Evolutionary conservation across 345 rosid genomes (phyloP).

Genomic region (Conringia planisiliqua): DNA sequence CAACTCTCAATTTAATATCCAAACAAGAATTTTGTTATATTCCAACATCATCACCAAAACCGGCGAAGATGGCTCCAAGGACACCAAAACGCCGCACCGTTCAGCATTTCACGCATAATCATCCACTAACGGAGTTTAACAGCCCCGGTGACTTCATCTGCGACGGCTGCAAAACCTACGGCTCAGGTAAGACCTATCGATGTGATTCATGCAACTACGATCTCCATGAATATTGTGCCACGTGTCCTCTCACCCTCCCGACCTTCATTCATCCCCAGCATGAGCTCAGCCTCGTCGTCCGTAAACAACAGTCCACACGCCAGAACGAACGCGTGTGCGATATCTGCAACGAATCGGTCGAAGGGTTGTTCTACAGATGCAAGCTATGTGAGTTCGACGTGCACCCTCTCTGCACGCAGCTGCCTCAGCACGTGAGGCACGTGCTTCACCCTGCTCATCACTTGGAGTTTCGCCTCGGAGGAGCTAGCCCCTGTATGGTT

Average conservation of each 20-base stretch:
- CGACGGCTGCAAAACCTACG: constrained; percentile 37
- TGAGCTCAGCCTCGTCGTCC: constrained; percentile 25
- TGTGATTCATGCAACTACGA: constrained; percentile 31
- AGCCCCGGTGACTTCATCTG: constrained; percentile 29
- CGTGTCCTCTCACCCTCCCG: constrained; percentile 32
- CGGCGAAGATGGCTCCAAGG: constrained; percentile 21
- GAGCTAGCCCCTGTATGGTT: constrained; percentile 29
- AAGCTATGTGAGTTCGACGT: constrained; percentile 38
- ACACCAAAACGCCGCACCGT: constrained; percentile 18
- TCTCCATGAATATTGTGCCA: constrained; percentile 44
- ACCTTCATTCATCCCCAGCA: constrained; percentile 38
- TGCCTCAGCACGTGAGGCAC: constrained; percentile 31
- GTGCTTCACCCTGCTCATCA: constrained; percentile 36
- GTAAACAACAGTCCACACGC: constrained; percentile 22
- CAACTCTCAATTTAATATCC: constrained; percentile 22
- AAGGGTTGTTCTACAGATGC: constrained; percentile 42
- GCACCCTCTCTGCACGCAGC: constrained; percentile 39
- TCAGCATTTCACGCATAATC: constrained; percentile 36
- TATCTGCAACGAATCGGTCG: constrained; percentile 33
- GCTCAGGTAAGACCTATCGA: constrained; percentile 28
- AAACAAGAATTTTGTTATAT: neutral
- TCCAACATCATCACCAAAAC: neutral
- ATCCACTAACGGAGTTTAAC: constrained; percentile 28
- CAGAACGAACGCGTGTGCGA: constrained; percentile 28
- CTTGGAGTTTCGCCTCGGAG: constrained; percentile 25